A percentile compares a stretch with the other conserved stretches of the same genome.
phyloP scores from a whole-genome alignment of 306 rosid genomes.

The Glycyrrhiza uralensis region DNA sequence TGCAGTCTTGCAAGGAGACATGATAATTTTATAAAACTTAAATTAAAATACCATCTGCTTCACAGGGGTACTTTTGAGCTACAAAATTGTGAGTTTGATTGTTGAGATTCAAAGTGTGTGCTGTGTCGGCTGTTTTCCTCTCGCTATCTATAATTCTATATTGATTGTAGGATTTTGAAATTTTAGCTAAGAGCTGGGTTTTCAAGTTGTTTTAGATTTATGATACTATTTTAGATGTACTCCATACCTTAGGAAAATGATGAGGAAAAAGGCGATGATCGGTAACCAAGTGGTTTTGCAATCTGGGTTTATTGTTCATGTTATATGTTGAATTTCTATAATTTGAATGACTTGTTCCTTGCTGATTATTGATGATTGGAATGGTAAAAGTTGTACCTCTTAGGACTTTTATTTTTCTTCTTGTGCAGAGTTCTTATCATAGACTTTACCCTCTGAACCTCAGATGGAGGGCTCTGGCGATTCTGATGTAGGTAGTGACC shows the following conservation, averaged over 20 bases:
- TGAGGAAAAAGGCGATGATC: not conserved
- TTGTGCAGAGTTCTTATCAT: not conserved
- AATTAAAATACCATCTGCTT: not conserved
- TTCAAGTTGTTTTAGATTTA: not conserved
- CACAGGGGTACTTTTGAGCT: not conserved
- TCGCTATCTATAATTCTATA: not conserved
- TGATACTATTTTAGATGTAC: not conserved
- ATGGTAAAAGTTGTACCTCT: not conserved
- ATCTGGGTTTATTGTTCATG: not conserved
- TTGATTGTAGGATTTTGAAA: not conserved
- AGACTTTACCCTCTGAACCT: not conserved
- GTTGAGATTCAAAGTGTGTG: not conserved
- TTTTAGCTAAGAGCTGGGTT: not conserved
- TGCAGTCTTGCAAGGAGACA: not conserved
- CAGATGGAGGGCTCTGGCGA: constrained; percentile 43
- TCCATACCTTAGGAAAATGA: too few species aligned
- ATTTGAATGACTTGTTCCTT: not conserved
- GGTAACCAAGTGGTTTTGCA: not conserved
- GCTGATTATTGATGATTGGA: not conserved
- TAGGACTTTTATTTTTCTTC: not conserved
- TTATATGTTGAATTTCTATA: not conserved
- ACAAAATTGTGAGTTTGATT: not conserved
- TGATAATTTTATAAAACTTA: not conserved
- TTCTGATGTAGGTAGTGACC: constrained; percentile 37
- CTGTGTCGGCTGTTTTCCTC: not conserved